phyloP scores from a whole-genome alignment of 352 stramenopile species.

The Globisporangium recalcitrans region DNA sequence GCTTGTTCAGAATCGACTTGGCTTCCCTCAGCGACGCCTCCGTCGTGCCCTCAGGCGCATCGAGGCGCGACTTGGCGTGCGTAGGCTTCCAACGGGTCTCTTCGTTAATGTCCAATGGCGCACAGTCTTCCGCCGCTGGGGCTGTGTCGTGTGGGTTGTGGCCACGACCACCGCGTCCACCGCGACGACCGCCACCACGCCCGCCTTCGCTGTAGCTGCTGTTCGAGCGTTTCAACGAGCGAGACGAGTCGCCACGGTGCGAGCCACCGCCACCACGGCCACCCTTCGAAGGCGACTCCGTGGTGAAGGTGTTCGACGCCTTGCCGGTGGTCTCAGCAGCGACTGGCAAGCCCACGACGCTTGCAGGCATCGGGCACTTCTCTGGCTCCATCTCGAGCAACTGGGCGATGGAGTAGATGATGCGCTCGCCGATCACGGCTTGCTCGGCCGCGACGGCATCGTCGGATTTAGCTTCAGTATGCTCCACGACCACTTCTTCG shows the following conservation, averaged over 20 bases:
- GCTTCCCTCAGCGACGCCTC: conserved; percentile 86
- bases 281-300: conserved; percentile 3
- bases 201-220: conserved; percentile 37
- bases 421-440: conserved; percentile 41
- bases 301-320: conserved; percentile 23
- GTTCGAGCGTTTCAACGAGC: conserved; percentile 37
- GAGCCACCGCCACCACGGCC: conserved; percentile 19
- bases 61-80: conserved; percentile 50
- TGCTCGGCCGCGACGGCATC: conserved; percentile 32
- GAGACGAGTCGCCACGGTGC: conserved; percentile 39
- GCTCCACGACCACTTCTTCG: not conserved
- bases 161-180: conserved; percentile 37
- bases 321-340: conserved; percentile 46
- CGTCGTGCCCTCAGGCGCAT: conserved; percentile 34
- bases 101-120: conserved; percentile 74
- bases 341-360: conserved; percentile 46
- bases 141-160: conserved; percentile 42
- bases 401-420: conserved; percentile 76
- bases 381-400: conserved; percentile 68
- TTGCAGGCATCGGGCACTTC: conserved; percentile 40
- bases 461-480: conserved; percentile 13
- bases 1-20: conserved; percentile 94
- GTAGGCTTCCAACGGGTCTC: conserved; percentile 82
- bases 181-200: conserved; percentile 36
- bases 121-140: conserved; percentile 52